Evolutionary conservation across 352 stramenopile genomes (phyloP).

Genomic region (Elongisporangium senticosum): DNA sequence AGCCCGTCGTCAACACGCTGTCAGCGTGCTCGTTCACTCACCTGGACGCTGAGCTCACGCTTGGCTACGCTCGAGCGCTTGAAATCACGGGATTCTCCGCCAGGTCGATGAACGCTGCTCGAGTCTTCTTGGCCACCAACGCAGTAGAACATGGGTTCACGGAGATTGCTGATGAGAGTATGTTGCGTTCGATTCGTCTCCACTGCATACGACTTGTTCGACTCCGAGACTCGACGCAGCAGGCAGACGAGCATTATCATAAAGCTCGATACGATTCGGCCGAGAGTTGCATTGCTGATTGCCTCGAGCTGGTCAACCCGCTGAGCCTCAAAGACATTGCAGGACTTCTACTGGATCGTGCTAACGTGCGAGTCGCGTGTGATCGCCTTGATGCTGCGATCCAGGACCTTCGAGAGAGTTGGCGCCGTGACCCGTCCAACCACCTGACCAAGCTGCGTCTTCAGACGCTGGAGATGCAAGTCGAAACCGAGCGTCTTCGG

Average conservation of each 20-base stretch:
- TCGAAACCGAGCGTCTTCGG: conserved; percentile 12
- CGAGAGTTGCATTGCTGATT: conserved; percentile 11
- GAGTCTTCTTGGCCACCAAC: conserved; percentile 1
- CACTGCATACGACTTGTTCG: conserved; percentile 8
- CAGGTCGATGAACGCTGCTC: conserved; percentile 13
- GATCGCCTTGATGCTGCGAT: conserved; percentile 10
- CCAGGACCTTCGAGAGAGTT: conserved; percentile 14
- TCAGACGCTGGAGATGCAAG: conserved; percentile 14
- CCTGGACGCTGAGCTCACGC: conserved; percentile 13
- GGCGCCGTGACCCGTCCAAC: conserved; percentile 14
- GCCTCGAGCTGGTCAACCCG: conserved; percentile 13
- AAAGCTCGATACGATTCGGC: conserved; percentile 12
- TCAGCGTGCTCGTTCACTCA: conserved; percentile 10
- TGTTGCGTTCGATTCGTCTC: neutral
- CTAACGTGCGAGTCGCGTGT: conserved; percentile 13
- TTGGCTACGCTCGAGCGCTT: conserved; percentile 19
- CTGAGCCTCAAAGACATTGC: conserved; percentile 11
- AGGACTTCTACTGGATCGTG: conserved; percentile 14
- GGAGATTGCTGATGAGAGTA: no score
- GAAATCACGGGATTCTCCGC: conserved; percentile 13
- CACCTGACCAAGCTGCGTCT: conserved; percentile 11
- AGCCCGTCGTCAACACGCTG: conserved; percentile 12
- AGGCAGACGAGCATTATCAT: conserved; percentile 13
- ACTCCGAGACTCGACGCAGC: conserved; percentile 13
- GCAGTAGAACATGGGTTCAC: neutral